Evolutionary conservation across 805 yeast species (phyloP).

Genomic region (Zygosaccharomyces siamensis): DNA sequence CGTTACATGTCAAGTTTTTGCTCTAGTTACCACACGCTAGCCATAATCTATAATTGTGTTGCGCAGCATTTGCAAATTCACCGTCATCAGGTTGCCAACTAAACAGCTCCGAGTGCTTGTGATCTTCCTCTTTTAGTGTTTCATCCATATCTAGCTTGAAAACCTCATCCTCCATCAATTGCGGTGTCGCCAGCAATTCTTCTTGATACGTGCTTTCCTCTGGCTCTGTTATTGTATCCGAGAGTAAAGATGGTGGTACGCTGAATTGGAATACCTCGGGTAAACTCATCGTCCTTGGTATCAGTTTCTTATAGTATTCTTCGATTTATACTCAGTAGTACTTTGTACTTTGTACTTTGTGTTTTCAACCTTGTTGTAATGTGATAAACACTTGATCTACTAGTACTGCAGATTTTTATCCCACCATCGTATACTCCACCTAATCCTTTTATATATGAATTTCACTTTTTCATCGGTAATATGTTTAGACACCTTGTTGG

Average conservation of each 20-base stretch:
- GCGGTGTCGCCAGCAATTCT: constrained; percentile 8
- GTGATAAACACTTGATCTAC: not conserved
- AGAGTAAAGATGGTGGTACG: constrained; percentile 12
- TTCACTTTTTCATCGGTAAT: not conserved
- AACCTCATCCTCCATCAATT: constrained; percentile 9
- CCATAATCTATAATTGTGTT: constrained; percentile 32
- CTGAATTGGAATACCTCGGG: constrained; percentile 4
- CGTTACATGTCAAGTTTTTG: not conserved
- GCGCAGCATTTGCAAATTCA: constrained; percentile 28
- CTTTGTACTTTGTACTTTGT: no score
- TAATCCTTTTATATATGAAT: not conserved
- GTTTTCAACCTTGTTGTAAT: not conserved
- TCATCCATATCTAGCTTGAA: constrained; percentile 16
- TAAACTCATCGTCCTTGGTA: constrained; percentile 1
- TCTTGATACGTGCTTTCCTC: constrained; percentile 9
- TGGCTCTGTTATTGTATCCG: constrained; percentile 10
- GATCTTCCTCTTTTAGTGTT: constrained; percentile 1
- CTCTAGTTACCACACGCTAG: constrained; percentile 7
- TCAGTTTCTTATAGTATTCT: no score
- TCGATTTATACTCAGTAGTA: no score
- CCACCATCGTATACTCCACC: not conserved
- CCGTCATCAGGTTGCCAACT: constrained; percentile 12
- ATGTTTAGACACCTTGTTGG: constrained; percentile 1
- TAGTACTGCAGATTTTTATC: not conserved
- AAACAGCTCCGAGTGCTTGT: constrained; percentile 1